A percentile compares a stretch with the other conserved stretches of the same genome.
phyloP scores from a whole-genome alignment of 768 basidiomycete genomes.

The Amanita pallidorosea region DNA sequence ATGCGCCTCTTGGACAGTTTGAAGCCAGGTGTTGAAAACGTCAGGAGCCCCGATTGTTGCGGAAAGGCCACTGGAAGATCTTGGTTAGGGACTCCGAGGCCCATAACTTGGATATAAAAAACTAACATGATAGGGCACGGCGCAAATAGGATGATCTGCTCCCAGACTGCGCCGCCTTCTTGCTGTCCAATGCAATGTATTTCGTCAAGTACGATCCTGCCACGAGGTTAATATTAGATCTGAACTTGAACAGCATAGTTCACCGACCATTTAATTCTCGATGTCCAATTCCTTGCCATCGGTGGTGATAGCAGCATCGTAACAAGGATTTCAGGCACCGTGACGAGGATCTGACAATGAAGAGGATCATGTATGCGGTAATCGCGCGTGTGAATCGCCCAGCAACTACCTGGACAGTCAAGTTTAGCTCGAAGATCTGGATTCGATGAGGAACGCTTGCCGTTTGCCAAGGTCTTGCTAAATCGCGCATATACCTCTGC shows the following conservation, averaged over 20 bases:
- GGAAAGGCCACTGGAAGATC: conserved; percentile 45
- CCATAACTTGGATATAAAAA: not conserved
- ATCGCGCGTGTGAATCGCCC: conserved; percentile 61
- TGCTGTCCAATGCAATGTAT: conserved; percentile 64
- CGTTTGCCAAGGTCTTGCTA: conserved; percentile 34
- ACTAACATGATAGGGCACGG: conserved; percentile 65
- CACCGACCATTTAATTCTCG: conserved; percentile 46
- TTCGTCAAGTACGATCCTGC: conserved; percentile 59
- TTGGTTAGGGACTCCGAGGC: not conserved
- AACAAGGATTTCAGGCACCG: conserved; percentile 60
- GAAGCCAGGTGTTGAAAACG: conserved; percentile 55
- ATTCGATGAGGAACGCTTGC: conserved; percentile 19
- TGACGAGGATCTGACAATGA: conserved; percentile 64
- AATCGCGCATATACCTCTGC: conserved; percentile 69
- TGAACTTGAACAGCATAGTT: not conserved
- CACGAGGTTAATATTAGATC: not conserved
- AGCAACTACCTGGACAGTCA: conserved; percentile 34
- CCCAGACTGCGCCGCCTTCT: conserved; percentile 63
- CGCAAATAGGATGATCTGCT: conserved; percentile 60
- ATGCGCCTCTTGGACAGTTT: conserved; percentile 46
- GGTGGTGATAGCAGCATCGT: conserved; percentile 63
- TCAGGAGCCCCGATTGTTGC: conserved; percentile 63
- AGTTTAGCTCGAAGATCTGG: not conserved
- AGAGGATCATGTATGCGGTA: conserved; percentile 50
- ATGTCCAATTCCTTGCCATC: conserved; percentile 49